Percentiles rank a stretch among this genome's conserved stretches.
Conservation (phyloP, 106 monocot species). For the Apostasia shenzhenica region DNA sequence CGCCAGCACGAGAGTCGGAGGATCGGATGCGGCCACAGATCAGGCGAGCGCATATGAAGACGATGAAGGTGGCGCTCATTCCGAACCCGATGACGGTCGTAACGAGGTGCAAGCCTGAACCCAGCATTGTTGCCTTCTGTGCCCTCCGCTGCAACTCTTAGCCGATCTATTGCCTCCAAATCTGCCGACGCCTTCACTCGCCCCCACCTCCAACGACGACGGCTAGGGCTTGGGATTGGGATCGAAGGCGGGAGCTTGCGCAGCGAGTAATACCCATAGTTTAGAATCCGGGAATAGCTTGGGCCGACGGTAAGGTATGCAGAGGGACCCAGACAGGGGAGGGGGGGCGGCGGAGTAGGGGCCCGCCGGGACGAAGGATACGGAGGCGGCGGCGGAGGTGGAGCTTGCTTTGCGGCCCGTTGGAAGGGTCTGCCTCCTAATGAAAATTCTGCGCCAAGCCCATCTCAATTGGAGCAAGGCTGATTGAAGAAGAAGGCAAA, state of each 20-base stretch:
- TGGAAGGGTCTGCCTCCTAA: no score
- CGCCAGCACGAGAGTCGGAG: constrained; percentile 23
- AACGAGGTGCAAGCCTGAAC: constrained; percentile 58
- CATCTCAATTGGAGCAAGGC: no score
- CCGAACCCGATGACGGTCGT: constrained; percentile 79
- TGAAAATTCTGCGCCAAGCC: no score
- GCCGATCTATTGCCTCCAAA: not conserved
- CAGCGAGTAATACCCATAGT: constrained; percentile 2
- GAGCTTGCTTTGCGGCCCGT: no score
- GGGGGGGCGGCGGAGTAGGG: not conserved
- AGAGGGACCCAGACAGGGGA: not conserved
- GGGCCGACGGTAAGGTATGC: not conserved
- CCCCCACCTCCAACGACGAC: not conserved
- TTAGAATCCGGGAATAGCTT: not conserved
- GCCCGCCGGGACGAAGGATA: no score
- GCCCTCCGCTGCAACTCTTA: not conserved
- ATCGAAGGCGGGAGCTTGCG: not conserved
- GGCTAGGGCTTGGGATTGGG: not conserved
- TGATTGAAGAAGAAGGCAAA: no score
- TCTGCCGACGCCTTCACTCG: not conserved
- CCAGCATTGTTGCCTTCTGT: constrained; percentile 8
- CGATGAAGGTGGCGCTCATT: constrained; percentile 75
- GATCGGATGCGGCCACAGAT: constrained; percentile 65
- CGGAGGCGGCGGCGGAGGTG: no score
- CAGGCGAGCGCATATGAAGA: constrained; percentile 70